Evolutionary conservation across 2,329 filamentous ascomycete species (phyloP).

Genomic region (Escovopsis sp.): DNA sequence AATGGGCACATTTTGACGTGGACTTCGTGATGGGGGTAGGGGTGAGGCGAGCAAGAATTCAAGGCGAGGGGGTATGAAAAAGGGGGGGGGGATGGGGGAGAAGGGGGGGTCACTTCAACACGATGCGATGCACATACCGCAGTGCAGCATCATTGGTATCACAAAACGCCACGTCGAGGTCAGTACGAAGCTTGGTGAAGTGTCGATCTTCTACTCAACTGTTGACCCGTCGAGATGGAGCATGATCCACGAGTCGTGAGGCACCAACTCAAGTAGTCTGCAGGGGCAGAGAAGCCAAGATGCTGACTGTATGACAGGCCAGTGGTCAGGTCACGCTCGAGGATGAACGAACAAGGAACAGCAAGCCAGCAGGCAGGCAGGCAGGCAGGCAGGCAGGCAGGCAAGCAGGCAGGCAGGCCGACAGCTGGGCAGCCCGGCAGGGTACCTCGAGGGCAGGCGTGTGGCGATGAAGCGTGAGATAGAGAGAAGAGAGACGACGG

Average conservation of each 20-base stretch:
- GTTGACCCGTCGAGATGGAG: neutral
- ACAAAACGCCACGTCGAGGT: neutral
- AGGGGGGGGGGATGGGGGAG: too few species aligned
- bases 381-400: too few species aligned
- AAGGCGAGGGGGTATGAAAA: too few species aligned
- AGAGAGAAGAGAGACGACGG: slow-evolving; percentile 2
- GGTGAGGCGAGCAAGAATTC: too few species aligned
- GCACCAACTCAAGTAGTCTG: slow-evolving; percentile 2
- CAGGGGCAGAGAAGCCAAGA: slow-evolving; percentile 1
- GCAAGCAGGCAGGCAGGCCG: too few species aligned
- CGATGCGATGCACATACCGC: neutral
- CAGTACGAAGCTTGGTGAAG: neutral
- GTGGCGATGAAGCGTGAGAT: neutral
- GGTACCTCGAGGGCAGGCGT: neutral
- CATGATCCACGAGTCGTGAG: slow-evolving; percentile 1
- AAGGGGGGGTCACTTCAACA: too few species aligned
- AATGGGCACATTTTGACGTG: too few species aligned
- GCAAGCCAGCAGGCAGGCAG: neutral
- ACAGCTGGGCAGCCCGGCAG: too few species aligned
- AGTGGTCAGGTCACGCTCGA: neutral
- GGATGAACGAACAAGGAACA: neutral
- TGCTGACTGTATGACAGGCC: slow-evolving; percentile 1
- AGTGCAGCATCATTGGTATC: neutral
- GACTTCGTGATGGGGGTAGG: too few species aligned
- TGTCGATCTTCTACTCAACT: slow-evolving; percentile 3